Evolutionary conservation across 805 yeast genomes (phyloP), one percentile per base, ranked within the genome.

Genomic region (Candida sphagnicola): DNA sequence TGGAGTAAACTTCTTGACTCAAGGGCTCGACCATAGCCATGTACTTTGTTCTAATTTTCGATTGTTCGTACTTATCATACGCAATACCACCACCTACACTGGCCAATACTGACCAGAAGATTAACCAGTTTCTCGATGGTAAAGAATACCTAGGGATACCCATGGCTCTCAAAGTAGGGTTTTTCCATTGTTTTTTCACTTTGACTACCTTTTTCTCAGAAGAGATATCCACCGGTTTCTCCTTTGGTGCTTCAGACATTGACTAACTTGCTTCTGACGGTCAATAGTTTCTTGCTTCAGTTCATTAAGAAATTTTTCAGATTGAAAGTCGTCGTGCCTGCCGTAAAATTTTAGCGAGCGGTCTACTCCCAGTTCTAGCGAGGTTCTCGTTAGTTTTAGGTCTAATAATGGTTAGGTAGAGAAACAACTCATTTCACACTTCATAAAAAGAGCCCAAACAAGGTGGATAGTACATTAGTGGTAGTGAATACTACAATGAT

Each of bases 81-180:
- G 74, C 74, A 21, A 80, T 72, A 10, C 91, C 87, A n/a, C 95
- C 91, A 2, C 85, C 71, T 26, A 84, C 63, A 1, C 73, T 62
- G 1, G 81, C 78, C 1, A 85, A 57, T 5, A 85, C 77, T 0
- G 81, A 56, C 85, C 95, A 84, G 61, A 93, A 93, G 26, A 89
- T 85, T 68, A 77, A 61, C 99, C 98, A 91, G 65, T 91, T 93
- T 45, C 96, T 72, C 0, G 95, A 82, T 0, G 99, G 99, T 11
- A 93, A 65, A 28, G 82, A 75, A 16, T 89, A 50, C 11, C 82
- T 63, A 4, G 88, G 86, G 34, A 91, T 75, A 0, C 98, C 98
- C 85, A 91, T 77, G 53, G 87, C 83, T 46, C 76, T 64, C 33
- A 90, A 73, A 2, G 95, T 95, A 1, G 96, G 95, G 53, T 89